Conservation (phyloP, 352 stramenopile genomes). For the Pythium scleroteichum region DNA sequence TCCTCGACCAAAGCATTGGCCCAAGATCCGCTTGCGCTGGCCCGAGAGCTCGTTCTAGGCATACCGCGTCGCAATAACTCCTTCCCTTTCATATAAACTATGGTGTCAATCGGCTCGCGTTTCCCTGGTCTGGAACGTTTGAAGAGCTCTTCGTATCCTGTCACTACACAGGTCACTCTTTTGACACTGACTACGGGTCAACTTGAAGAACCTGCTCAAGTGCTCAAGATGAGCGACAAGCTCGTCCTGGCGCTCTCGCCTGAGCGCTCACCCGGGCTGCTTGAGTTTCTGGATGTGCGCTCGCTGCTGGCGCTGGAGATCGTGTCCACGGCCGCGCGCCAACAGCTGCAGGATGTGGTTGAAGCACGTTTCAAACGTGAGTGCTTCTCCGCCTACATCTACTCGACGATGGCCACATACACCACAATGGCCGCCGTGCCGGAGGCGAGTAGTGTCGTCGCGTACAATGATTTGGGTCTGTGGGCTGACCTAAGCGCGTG, state of each 20-base stretch:
- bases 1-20: no score
- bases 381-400: constrained; percentile 59
- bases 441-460: constrained; percentile 22
- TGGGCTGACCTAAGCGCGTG: neutral
- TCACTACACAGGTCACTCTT: constrained; percentile 10
- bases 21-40: neutral
- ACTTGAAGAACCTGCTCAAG: neutral
- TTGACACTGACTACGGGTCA: neutral
- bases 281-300: constrained; percentile 35
- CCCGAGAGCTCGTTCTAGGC: neutral
- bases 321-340: constrained; percentile 17
- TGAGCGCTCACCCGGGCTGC: constrained; percentile 44
- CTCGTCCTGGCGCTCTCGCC: constrained; percentile 8
- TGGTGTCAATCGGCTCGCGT: neutral
- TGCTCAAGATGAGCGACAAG: neutral
- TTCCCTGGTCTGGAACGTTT: no score
- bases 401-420: constrained; percentile 65
- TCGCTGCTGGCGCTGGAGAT: constrained; percentile 45
- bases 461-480: no score
- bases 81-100: neutral
- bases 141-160: neutral
- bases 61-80: neutral
- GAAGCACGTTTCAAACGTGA: constrained; percentile 62
- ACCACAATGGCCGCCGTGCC: constrained; percentile 61
- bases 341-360: constrained; percentile 9